phyloP scores from a whole-genome alignment of 345 rosid species.

The Brassica cretica region DNA sequence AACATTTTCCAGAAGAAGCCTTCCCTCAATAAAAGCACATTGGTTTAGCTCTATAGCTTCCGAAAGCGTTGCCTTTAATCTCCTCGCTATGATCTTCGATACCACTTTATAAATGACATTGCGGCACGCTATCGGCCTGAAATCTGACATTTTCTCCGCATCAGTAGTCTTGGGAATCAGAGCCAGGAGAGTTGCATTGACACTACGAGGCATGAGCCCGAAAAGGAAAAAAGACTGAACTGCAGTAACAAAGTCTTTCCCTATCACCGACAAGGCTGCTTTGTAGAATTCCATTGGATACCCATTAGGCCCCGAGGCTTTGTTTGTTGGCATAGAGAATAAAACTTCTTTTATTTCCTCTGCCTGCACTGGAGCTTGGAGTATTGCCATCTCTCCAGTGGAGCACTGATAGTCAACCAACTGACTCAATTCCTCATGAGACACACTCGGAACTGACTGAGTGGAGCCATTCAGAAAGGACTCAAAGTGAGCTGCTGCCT shows the following conservation, averaged over 20 bases:
- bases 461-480: too few relatives aligned
- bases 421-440: too few relatives aligned
- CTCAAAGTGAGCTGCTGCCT: too few relatives aligned
- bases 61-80: background rate
- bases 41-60: background rate
- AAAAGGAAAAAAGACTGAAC: background rate
- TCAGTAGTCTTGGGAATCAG: background rate
- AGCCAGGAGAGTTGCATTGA: background rate
- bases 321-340: too few relatives aligned
- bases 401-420: too few relatives aligned
- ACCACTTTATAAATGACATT: background rate
- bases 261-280: too few relatives aligned
- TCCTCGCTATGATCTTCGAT: background rate
- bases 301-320: too few relatives aligned
- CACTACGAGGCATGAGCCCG: background rate
- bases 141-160: background rate
- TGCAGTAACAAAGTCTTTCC: background rate
- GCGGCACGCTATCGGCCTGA: background rate
- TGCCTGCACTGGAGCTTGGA: too few relatives aligned
- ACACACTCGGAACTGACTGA: too few relatives aligned
- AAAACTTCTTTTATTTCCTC: too few relatives aligned
- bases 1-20: background rate
- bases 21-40: background rate
- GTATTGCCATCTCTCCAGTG: too few relatives aligned
- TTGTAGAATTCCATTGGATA: too few relatives aligned